Evolutionary conservation across 495 filamentous ascomycete genomes (phyloP), one percentile per base, ranked within the genome.

Genomic region (Lasiosphaeria hispida): DNA sequence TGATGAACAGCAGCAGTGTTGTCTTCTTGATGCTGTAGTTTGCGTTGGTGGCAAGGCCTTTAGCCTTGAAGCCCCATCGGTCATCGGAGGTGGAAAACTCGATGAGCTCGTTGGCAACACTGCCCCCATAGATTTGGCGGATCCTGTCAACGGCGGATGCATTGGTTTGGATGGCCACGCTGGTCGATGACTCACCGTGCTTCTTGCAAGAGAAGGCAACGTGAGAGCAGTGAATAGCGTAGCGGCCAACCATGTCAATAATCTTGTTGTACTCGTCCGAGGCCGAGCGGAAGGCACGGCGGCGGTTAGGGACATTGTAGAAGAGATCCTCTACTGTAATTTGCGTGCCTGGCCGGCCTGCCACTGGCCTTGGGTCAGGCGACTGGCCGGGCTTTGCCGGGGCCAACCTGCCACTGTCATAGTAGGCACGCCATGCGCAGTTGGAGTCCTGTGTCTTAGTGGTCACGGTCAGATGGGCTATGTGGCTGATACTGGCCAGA

Each of bases 201-300:
- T 97, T 99, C 70, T 96, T 96, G 73, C 92, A 97, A 7, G 91
- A 92, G 66, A 99, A 97, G 10, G 89, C 89, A 10, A 97, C 93
- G 23, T 88, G 86, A 35, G 80, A 76, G 65, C 95, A 96, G 73
- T 99, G 95, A n/a, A 99, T 85, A 14, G 95, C 91, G 74, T 97
- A 96, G 39, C 90, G 85, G 11, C 95, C 91, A 30, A 97, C 90
- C 54, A 97, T 84, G 70, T 97, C 94, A 9, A 97, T 87, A 48
- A 99, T 96, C 73, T 99, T 97, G 57, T 94, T 90, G 71, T 96
- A 97, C 72, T 99, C 95, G 70, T 97, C 95, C 38, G 91, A 91
- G 18, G 89, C 74, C 33, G 93, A 96, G 41, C 94, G 83, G 64
- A 97, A 99, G 18, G 95, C 94, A 55, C 87, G 84, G 11, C 91